Base-by-base conservation (phyloP, 371 early-diverging fungal species). In the Amoeboaphelidium protococcarum region DNA sequence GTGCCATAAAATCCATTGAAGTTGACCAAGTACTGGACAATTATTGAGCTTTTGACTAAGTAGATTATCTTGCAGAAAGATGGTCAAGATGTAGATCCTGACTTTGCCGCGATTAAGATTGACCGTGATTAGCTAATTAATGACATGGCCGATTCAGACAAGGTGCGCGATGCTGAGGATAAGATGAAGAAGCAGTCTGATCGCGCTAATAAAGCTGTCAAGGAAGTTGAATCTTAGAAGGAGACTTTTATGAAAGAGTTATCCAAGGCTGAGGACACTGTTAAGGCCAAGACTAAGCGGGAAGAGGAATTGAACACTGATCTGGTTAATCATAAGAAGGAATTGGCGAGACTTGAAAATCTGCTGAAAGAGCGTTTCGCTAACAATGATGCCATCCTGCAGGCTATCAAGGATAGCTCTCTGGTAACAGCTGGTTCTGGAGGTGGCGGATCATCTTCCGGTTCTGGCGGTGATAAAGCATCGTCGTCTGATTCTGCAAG, bases 121-220 rank as follows among this genome's bases (percentile, higher is more conserved):
- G 24, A 45, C 25, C 24, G 13, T 3, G 3, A 23, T 3, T 24
- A 13, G 13, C 24, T 45, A 10, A 21, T 21, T 24, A 25, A 24
- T 19, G 13, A 20, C 3, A 13, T 45, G 10, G 47, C 47, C 21
- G 61, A 58, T 47, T 48, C 52, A 3, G 57, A 49, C 20, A 54
- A 50, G 42, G 22, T 57, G 0, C 25, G 50, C 19, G 60, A 61
- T 45, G 48, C 57, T 13, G 66, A 65, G 42, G 60, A 58, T 13
- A 57, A 58, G 51, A 55, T 55, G 37, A 45, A 52, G 6, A 56
- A 57, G 43, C 58, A 58, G 42, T 40, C 57, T 0, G 67, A 65
- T 16, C 60, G 56, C 41, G 31, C 54, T 20, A 61, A 59, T 26
- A 49, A 60, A 22, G 50, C 65, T 3, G 63, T 63, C 44, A 66